phyloP scores from a whole-genome alignment of 768 basidiomycete species.

The Podaxis pistillaris region DNA sequence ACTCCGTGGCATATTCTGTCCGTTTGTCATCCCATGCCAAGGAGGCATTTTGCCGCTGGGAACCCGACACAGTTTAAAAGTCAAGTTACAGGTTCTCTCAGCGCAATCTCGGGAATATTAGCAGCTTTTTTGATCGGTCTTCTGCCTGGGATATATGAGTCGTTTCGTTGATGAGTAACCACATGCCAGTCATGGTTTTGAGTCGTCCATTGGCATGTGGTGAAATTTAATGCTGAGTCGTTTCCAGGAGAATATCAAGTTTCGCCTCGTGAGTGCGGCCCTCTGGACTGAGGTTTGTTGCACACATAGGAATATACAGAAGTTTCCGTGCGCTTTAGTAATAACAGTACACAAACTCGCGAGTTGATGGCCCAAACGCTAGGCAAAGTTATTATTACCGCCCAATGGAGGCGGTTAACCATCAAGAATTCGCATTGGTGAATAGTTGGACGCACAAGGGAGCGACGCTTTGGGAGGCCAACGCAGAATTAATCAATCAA shows the following conservation, averaged over 20 bases:
- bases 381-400: background rate
- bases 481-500: background rate
- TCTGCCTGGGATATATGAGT: background rate
- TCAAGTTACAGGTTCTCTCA: background rate
- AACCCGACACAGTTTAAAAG: background rate
- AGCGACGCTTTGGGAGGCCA: background rate
- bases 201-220: background rate
- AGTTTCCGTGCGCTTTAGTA: background rate
- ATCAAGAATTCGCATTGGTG: background rate
- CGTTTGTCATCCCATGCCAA: background rate
- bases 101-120: background rate
- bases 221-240: background rate
- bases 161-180: background rate
- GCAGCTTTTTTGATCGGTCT: background rate
- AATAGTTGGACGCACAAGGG: background rate
- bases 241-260: background rate
- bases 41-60: background rate
- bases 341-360: background rate
- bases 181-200: background rate
- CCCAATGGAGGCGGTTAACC: background rate
- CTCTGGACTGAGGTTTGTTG: background rate
- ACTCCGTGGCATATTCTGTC: slow-evolving; percentile 12
- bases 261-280: background rate
- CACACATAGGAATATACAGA: background rate
- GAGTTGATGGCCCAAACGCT: background rate